These are phyloP conservation scores for Linnemannia zychae DNA, from an alignment of 192 early-diverging fungal species.

Conservation along the genomic window DNA sequence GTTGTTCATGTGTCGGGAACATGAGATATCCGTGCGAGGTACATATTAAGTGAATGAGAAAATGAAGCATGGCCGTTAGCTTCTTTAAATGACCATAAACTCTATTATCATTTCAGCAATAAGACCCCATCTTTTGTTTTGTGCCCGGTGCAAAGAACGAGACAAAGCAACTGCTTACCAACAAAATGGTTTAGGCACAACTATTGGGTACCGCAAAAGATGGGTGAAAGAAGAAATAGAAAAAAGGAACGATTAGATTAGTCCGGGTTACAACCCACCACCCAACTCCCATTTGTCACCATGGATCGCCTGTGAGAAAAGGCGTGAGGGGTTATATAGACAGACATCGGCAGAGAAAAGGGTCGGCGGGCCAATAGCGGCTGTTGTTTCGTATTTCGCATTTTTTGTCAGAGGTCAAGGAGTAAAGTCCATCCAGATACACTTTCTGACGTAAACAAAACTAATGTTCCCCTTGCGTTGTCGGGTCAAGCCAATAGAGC, in stretches of 20 bases:
- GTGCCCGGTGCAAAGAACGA: not conserved
- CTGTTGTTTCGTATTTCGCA: slow-evolving; percentile 4
- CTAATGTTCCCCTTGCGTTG: slow-evolving; percentile 1
- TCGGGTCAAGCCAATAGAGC: not conserved
- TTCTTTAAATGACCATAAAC: not conserved
- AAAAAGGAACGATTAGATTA: not conserved
- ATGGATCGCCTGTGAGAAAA: not conserved
- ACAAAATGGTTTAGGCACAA: slow-evolving; percentile 75
- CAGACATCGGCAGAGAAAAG: not conserved
- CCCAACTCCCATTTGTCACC: not conserved
- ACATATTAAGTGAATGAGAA: not conserved
- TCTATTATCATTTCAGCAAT: not conserved
- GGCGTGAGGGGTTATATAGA: not conserved
- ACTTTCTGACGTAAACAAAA: slow-evolving; percentile 2
- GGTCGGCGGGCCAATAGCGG: not conserved
- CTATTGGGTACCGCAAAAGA: slow-evolving; percentile 17
- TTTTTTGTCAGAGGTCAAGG: not conserved
- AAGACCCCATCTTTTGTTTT: not conserved
- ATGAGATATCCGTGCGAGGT: not conserved
- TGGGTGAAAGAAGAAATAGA: not conserved
- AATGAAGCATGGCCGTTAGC: not conserved
- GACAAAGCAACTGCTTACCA: slow-evolving; percentile 43
- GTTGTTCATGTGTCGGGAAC: not conserved
- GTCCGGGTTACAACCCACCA: not conserved
- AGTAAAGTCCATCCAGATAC: not conserved